Conservation (phyloP, 768 basidiomycete species). For the Astraeus odoratus region DNA sequence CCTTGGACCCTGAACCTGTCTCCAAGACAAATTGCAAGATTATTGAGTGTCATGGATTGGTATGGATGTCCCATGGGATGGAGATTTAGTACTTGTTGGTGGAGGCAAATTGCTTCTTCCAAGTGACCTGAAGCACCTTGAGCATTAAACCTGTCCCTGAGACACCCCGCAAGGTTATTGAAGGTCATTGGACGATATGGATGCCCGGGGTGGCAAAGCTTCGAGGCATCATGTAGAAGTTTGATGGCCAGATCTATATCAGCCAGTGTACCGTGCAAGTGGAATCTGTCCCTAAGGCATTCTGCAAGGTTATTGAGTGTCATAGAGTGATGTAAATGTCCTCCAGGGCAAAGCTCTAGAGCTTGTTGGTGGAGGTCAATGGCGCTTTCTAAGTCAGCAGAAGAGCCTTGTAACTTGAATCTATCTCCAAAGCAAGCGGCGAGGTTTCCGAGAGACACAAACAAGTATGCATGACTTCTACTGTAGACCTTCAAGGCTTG, state of each 20-base stretch:
- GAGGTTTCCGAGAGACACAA: not conserved
- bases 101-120: slow-evolving; percentile 6
- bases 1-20: slow-evolving; percentile 7
- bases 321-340: not conserved
- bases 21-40: slow-evolving; percentile 8
- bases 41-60: slow-evolving; percentile 2
- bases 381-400: not conserved
- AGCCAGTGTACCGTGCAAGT: slow-evolving; percentile 12
- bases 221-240: not conserved
- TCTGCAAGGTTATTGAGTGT: not conserved
- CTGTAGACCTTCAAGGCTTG: not conserved
- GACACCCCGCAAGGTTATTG: not conserved
- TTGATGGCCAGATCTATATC: not conserved
- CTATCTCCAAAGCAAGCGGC: not conserved
- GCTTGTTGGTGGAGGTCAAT: not conserved
- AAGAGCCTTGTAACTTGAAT: not conserved
- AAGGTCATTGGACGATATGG: not conserved
- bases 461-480: not conserved
- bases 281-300: slow-evolving; percentile 12
- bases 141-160: not conserved
- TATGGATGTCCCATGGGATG: slow-evolving; percentile 3
- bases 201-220: not conserved
- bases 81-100: slow-evolving; percentile 7
- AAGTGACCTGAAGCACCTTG: not conserved
- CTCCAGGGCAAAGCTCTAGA: not conserved